These are phyloP conservation scores for Scedosporium aurantiacum DNA, from an alignment of 2,329 filamentous ascomycete genomes.

Conservation along the genomic window DNA sequence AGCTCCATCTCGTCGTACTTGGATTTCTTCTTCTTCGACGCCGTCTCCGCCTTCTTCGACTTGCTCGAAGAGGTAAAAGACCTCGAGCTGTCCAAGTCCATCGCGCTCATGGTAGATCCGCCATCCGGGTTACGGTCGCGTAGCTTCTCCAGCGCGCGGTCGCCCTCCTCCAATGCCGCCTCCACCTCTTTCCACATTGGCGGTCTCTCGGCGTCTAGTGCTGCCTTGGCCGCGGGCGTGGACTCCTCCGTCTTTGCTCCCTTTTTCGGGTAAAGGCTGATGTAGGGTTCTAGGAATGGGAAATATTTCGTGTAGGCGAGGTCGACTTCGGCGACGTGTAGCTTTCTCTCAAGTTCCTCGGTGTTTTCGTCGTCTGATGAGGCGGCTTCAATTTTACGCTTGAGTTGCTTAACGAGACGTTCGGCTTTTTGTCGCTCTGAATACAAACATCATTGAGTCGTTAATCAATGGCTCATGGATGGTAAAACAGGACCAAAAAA, in stretches of 20 bases:
- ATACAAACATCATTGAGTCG: constrained; percentile 5
- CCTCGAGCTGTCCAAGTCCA: constrained; percentile 8
- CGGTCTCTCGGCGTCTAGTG: constrained; percentile 35
- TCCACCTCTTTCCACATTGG: constrained; percentile 61
- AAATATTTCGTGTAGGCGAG: constrained; percentile 64
- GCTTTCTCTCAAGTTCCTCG: constrained; percentile 38
- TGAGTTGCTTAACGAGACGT: constrained; percentile 53
- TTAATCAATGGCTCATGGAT: not conserved
- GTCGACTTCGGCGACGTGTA: constrained; percentile 64
- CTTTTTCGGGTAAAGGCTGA: constrained; percentile 46
- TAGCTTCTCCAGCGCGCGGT: constrained; percentile 37
- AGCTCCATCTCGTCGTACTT: constrained; percentile 23
- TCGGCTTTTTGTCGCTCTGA: constrained; percentile 63
- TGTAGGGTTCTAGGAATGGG: constrained; percentile 60
- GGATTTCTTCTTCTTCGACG: constrained; percentile 11
- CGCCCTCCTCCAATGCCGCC: constrained; percentile 48
- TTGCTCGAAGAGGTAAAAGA: not conserved
- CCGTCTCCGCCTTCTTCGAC: not conserved
- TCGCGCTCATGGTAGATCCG: constrained; percentile 7
- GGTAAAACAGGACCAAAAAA: not conserved
- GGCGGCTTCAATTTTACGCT: constrained; percentile 40
- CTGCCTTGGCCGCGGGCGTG: constrained; percentile 29
- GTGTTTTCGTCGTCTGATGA: constrained; percentile 39
- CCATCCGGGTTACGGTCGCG: constrained; percentile 33
- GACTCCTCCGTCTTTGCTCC: constrained; percentile 21